phyloP scores from a whole-genome alignment of 164 flowering plant species.

The Warburgia ugandensis region DNA sequence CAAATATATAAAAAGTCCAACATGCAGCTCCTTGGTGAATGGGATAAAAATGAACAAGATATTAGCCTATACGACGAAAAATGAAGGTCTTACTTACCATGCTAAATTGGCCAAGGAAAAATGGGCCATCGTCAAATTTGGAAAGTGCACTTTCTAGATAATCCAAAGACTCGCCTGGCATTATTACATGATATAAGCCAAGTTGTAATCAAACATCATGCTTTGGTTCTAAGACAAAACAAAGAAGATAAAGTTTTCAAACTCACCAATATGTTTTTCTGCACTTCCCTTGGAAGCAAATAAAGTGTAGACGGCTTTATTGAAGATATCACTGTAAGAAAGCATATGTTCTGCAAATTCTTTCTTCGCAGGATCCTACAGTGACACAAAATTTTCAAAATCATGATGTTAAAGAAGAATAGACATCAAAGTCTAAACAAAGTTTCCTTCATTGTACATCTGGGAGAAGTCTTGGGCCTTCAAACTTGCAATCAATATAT shows the following conservation, averaged over 20 bases:
- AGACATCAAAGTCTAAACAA: not conserved
- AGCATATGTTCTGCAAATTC: slow-evolving; percentile 71
- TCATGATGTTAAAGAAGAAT: not conserved
- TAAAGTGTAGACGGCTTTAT: slow-evolving; percentile 22
- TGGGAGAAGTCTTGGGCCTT: slow-evolving; percentile 71
- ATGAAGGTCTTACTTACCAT: slow-evolving; percentile 34
- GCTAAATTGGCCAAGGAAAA: slow-evolving; percentile 90
- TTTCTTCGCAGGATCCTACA: slow-evolving; percentile 61
- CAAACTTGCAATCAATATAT: slow-evolving; percentile 65
- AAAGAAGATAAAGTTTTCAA: not conserved
- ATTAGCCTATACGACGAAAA: not conserved
- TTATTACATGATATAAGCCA: not conserved
- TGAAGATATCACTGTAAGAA: slow-evolving; percentile 46
- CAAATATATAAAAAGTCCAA: not conserved
- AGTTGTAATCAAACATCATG: not conserved
- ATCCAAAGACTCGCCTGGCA: slow-evolving; percentile 58
- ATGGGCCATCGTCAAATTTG: slow-evolving; percentile 82
- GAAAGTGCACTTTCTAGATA: slow-evolving; percentile 64
- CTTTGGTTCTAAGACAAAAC: not conserved
- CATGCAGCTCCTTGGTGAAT: not conserved
- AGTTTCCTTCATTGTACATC: slow-evolving; percentile 35
- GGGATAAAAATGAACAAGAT: not conserved
- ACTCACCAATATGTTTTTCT: slow-evolving; percentile 39
- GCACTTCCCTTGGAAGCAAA: slow-evolving; percentile 32
- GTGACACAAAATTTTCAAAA: too few species aligned